Conservation (phyloP, 306 rosid genomes). For the Ochetophila trinervis region DNA sequence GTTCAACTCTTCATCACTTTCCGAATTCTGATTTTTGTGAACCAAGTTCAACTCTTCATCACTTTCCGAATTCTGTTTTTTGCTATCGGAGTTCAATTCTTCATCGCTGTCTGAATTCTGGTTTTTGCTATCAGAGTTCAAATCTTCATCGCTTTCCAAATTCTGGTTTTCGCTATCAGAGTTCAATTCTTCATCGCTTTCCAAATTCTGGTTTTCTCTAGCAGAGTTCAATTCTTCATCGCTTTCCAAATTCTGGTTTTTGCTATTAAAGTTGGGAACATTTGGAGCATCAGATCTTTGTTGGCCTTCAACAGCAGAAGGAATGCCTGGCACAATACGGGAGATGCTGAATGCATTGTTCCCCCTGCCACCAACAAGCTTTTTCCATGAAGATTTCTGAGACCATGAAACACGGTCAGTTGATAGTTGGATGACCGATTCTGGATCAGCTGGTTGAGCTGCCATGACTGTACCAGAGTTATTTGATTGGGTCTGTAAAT, state of each 20-base stretch:
- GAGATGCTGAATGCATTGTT: slow-evolving; percentile 49
- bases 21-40: no score
- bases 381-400: slow-evolving; percentile 77
- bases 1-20: no score
- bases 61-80: no score
- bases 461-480: slow-evolving; percentile 24
- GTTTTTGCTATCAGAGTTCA: no score
- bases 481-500: slow-evolving; percentile 21
- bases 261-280: slow-evolving; percentile 20
- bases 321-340: slow-evolving; percentile 31
- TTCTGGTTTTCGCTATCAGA: neutral
- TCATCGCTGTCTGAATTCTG: no score
- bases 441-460: slow-evolving; percentile 29
- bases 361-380: slow-evolving; percentile 53
- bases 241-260: slow-evolving; percentile 19
- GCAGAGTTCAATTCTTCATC: slow-evolving; percentile 10
- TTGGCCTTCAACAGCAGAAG: slow-evolving; percentile 27
- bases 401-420: slow-evolving; percentile 46
- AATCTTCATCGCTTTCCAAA: no score
- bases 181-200: neutral
- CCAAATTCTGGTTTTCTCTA: neutral
- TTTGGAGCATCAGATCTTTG: slow-evolving; percentile 13
- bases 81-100: no score
- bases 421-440: slow-evolving; percentile 28
- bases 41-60: no score